These are phyloP conservation scores for Kwoniella dejecticola DNA, from an alignment of 768 basidiomycete species.

Conservation along the genomic window DNA sequence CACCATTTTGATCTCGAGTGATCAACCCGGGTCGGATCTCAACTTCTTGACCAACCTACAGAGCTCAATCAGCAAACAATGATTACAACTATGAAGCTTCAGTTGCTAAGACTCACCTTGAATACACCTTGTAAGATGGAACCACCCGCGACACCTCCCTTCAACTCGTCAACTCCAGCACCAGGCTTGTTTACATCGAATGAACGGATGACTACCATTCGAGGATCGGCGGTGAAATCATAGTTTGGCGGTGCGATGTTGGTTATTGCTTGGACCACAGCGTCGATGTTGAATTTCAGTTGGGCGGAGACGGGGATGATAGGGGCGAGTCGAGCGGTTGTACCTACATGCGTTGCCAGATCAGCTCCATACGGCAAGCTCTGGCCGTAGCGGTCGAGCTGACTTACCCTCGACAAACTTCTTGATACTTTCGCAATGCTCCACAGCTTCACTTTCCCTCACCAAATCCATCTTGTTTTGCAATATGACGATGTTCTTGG, in stretches of 20 bases:
- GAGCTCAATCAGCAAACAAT: no score
- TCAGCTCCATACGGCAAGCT: background rate
- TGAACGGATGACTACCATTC: conserved; percentile 96
- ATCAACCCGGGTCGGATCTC: conserved; percentile 97
- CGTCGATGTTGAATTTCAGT: conserved; percentile 98
- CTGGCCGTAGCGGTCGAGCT: background rate
- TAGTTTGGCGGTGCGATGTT: conserved; percentile 91
- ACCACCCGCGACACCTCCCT: conserved; percentile 97
- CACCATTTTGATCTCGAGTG: conserved; percentile 86
- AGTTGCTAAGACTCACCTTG: conserved; percentile 55
- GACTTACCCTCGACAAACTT: conserved; percentile 87
- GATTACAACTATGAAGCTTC: no score
- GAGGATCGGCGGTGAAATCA: conserved; percentile 87
- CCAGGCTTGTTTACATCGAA: conserved; percentile 99
- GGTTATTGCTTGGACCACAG: conserved; percentile 97
- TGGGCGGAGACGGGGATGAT: conserved; percentile 99
- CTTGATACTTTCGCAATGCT: conserved; percentile 93
- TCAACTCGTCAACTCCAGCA: conserved; percentile 92
- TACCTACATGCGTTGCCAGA: conserved; percentile 64
- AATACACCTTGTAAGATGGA: conserved; percentile 92
- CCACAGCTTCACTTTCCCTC: conserved; percentile 87
- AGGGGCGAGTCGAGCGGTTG: conserved; percentile 93
- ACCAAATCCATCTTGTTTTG: conserved; percentile 99
- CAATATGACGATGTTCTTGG: conserved; percentile 90
- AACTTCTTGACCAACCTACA: conserved; percentile 77